These are phyloP conservation scores for Nakazawaea siamensis DNA, from an alignment of 805 yeast species.

Conservation along the genomic window DNA sequence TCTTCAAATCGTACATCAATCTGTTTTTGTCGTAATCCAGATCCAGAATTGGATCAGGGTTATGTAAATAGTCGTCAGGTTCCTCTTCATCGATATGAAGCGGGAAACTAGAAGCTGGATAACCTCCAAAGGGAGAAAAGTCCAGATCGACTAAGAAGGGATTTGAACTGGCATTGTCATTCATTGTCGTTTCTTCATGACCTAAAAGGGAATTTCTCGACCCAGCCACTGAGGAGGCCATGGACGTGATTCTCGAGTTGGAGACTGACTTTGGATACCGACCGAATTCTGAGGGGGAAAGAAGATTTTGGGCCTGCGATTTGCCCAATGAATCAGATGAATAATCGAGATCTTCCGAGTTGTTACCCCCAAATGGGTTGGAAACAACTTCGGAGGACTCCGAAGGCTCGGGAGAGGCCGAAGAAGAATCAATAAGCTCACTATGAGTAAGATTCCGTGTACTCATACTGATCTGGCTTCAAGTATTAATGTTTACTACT, in stretches of 20 bases:
- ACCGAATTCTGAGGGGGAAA: constrained; percentile 54
- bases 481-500: too few species aligned
- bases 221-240: constrained; percentile 29
- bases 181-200: neutral
- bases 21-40: constrained; percentile 75
- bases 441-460: constrained; percentile 6
- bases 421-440: neutral
- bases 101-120: constrained; percentile 20
- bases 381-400: too few species aligned
- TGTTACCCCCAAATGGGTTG: too few species aligned
- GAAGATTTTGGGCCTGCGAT: too few species aligned
- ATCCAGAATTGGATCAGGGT: constrained; percentile 92
- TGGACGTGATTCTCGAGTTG: constrained; percentile 38
- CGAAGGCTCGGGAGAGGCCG: too few species aligned
- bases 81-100: constrained; percentile 82
- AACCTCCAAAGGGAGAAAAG: constrained; percentile 94
- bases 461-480: too few species aligned
- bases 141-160: constrained; percentile 51
- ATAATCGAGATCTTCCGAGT: constrained; percentile 6
- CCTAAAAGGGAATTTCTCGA: constrained; percentile 20
- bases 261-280: constrained; percentile 57
- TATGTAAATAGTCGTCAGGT: constrained; percentile 90
- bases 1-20: constrained; percentile 53
- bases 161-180: constrained; percentile 13
- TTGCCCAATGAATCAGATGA: constrained; percentile 1